A percentile compares a stretch with the other conserved stretches of the same genome.
Evolutionary conservation across 2,329 filamentous ascomycete genomes (phyloP).

Genomic region (Cadophora gregata): DNA sequence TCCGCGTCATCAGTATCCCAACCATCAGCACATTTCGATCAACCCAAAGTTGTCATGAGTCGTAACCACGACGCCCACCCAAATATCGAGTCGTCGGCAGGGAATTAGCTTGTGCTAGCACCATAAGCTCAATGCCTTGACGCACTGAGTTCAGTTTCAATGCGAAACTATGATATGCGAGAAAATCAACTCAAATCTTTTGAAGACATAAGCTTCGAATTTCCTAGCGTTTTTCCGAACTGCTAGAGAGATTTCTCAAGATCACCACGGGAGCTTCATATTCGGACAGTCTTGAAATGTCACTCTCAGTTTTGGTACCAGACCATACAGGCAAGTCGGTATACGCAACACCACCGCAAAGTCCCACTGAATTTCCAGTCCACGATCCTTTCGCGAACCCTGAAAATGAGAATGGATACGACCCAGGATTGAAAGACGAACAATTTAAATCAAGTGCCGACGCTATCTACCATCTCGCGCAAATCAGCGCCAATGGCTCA

Average conservation of each 20-base stretch:
- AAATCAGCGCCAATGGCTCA: conserved; percentile 8
- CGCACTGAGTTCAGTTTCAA: neutral
- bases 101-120: neutral
- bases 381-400: conserved; percentile 13
- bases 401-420: neutral
- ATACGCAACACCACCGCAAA: conserved; percentile 14
- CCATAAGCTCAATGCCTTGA: neutral
- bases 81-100: neutral
- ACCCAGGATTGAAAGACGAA: neutral
- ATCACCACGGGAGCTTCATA: neutral
- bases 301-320: conserved; percentile 10
- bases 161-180: neutral
- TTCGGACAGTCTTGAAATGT: neutral
- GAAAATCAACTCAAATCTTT: neutral
- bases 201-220: neutral
- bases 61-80: neutral
- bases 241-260: neutral
- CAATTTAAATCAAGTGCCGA: neutral
- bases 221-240: neutral
- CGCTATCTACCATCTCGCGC: neutral
- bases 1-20: neutral
- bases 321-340: conserved; percentile 16
- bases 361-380: neutral
- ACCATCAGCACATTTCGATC: neutral
- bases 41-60: neutral